A percentile compares a stretch with the other conserved stretches of the same genome.
These are phyloP conservation scores for Triticum monococcum DNA, from an alignment of 176 grass and related monocot genomes.

Conservation along the genomic window DNA sequence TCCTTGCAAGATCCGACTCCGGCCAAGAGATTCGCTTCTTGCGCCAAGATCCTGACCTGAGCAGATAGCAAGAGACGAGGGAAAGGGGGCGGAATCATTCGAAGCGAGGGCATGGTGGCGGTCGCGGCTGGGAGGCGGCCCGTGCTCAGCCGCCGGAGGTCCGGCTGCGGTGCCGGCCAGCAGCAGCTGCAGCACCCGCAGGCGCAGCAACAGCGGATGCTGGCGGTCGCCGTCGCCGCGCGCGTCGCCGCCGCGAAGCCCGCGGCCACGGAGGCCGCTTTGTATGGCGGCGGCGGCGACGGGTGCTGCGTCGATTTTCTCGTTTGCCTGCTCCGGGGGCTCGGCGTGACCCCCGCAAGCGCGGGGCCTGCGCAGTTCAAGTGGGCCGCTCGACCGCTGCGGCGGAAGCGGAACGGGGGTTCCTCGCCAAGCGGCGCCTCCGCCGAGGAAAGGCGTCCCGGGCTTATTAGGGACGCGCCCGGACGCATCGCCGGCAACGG, in stretches of 20 bases:
- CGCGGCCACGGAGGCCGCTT: background rate
- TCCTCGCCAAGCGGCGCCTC: slow-evolving; percentile 20
- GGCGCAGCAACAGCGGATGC: slow-evolving; percentile 36
- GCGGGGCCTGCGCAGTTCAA: slow-evolving; percentile 19
- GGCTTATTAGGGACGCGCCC: slow-evolving; percentile 28
- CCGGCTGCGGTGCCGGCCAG: slow-evolving; percentile 1
- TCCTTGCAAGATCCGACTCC: slow-evolving; percentile 4
- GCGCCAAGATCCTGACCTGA: background rate
- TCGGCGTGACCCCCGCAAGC: slow-evolving; percentile 40
- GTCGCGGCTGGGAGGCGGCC: slow-evolving; percentile 18
- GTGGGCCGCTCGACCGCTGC: slow-evolving; percentile 24
- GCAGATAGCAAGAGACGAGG: background rate
- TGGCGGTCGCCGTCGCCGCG: slow-evolving; percentile 48
- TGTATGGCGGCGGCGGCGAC: background rate
- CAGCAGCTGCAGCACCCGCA: slow-evolving; percentile 7
- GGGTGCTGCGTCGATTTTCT: slow-evolving; percentile 54
- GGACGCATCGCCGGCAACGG: slow-evolving; percentile 57
- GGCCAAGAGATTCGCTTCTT: background rate
- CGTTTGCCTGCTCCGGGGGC: slow-evolving; percentile 54
- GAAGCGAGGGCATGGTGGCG: slow-evolving; percentile 23
- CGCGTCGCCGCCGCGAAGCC: slow-evolving; percentile 26
- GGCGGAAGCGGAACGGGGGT: slow-evolving; percentile 12
- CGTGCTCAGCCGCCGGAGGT: slow-evolving; percentile 11
- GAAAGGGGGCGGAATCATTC: background rate
- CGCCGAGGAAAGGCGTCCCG: slow-evolving; percentile 14